phyloP scores from a whole-genome alignment of 768 basidiomycete species.

The Ramaria rubella region DNA sequence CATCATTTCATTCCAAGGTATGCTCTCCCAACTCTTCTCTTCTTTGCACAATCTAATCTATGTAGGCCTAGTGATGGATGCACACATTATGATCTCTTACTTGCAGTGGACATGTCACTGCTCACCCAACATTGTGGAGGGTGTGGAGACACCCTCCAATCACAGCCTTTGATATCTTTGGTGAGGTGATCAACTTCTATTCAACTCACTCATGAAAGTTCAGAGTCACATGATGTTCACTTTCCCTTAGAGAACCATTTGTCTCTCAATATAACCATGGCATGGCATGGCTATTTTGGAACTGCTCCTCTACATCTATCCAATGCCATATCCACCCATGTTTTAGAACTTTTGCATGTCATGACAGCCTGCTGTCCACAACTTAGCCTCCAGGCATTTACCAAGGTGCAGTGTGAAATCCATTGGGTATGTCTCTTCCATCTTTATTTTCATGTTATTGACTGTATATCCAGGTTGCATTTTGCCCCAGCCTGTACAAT shows the following conservation, averaged over 20 bases:
- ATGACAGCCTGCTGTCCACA: neutral
- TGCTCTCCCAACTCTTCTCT: too few species aligned
- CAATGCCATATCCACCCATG: neutral
- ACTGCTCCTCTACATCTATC: neutral
- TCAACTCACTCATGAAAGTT: neutral
- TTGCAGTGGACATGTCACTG: too few species aligned
- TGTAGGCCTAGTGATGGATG: too few species aligned
- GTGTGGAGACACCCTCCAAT: neutral
- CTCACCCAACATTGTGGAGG: too few species aligned
- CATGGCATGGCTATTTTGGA: neutral
- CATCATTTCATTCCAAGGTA: too few species aligned
- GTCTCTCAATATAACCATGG: neutral
- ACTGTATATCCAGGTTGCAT: constrained; percentile 19
- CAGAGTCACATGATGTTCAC: neutral
- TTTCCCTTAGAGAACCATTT: neutral
- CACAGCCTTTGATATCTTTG: neutral
- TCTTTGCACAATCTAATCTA: too few species aligned
- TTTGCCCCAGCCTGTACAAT: constrained; percentile 16
- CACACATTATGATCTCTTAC: too few species aligned
- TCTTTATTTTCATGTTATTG: neutral
- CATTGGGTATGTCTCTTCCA: neutral
- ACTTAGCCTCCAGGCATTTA: neutral
- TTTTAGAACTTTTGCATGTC: neutral
- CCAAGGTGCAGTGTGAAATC: neutral
- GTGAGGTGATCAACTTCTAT: neutral